Percentiles rank a stretch among this genome's conserved stretches.
Evolutionary conservation across 2,329 filamentous ascomycete genomes (phyloP).

Genomic region (Sordariomycetes sp.): DNA sequence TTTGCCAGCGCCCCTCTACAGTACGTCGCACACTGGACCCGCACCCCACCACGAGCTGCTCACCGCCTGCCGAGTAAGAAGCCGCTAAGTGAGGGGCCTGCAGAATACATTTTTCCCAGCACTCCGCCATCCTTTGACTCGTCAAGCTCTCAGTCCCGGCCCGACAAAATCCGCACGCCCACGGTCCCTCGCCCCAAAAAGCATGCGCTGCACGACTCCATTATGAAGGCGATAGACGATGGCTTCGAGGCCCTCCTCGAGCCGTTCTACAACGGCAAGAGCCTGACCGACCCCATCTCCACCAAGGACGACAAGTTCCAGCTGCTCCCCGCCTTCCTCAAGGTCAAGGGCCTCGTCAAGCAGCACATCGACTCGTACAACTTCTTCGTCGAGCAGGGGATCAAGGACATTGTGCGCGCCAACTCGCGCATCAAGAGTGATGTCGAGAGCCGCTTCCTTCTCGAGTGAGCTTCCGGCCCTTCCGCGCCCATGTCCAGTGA

Average conservation of each 20-base stretch:
- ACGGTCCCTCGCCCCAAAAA: constrained; percentile 2
- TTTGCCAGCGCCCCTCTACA: not conserved
- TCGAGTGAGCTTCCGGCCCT: constrained; percentile 43
- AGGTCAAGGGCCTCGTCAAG: constrained; percentile 93
- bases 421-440: constrained; percentile 86
- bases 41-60: not conserved
- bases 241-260: constrained; percentile 56
- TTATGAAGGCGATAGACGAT: constrained; percentile 36
- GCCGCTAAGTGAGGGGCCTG: not conserved
- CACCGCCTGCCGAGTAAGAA: constrained; percentile 1
- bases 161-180: not conserved
- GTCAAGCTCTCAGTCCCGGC: not conserved
- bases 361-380: constrained; percentile 99
- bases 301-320: constrained; percentile 87
- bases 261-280: constrained; percentile 59
- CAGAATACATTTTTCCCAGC: constrained; percentile 4
- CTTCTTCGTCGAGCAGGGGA: constrained; percentile 91
- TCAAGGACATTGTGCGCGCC: constrained; percentile 92
- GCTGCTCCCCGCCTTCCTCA: constrained; percentile 89
- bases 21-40: not conserved
- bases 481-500: not conserved
- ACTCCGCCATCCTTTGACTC: not conserved
- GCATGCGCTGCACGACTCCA: constrained; percentile 30
- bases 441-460: constrained; percentile 84
- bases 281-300: constrained; percentile 53